A percentile compares a stretch with the other conserved stretches of the same genome.
Evolutionary conservation across 192 early-diverging fungal genomes (phyloP).

Genomic region (Irineochytrium annulatum): DNA sequence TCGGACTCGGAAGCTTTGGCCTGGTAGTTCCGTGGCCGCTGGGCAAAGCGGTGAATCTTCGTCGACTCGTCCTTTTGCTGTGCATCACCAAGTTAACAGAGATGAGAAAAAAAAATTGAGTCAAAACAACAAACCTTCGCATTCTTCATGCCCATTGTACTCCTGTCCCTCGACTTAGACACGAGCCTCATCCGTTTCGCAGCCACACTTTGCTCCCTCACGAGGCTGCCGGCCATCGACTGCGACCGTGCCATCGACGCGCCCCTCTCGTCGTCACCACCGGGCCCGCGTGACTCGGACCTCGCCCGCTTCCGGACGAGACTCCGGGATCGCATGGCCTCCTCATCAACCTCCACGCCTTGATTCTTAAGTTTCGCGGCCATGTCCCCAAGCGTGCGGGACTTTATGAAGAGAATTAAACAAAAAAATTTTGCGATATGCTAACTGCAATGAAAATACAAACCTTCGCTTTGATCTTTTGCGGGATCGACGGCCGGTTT

Average conservation of each 20-base stretch:
- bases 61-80: conserved; percentile 65
- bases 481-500: conserved; percentile 71
- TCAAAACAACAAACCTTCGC: conserved; percentile 31
- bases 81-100: conserved; percentile 3
- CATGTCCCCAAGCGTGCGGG: conserved; percentile 39
- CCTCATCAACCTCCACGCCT: conserved; percentile 66
- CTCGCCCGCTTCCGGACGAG: conserved; percentile 70
- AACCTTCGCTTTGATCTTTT: conserved; percentile 47
- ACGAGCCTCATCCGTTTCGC: conserved; percentile 31
- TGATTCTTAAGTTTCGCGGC: conserved; percentile 64
- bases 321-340: conserved; percentile 55
- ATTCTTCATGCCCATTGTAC: conserved; percentile 70
- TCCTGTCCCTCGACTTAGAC: conserved; percentile 31
- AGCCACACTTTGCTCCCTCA: conserved; percentile 16
- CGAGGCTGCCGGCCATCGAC: conserved; percentile 1
- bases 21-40: conserved; percentile 69
- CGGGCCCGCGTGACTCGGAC: conserved; percentile 52
- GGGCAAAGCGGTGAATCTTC: conserved; percentile 69
- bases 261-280: neutral
- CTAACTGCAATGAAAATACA: neutral
- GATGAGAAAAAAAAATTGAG: conserved; percentile 27
- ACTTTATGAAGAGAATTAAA: conserved; percentile 5
- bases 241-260: neutral
- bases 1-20: conserved; percentile 92
- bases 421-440: neutral